Evolutionary conservation across 169 alveolate species (phyloP).

Genomic region (Plasmodium inui): DNA sequence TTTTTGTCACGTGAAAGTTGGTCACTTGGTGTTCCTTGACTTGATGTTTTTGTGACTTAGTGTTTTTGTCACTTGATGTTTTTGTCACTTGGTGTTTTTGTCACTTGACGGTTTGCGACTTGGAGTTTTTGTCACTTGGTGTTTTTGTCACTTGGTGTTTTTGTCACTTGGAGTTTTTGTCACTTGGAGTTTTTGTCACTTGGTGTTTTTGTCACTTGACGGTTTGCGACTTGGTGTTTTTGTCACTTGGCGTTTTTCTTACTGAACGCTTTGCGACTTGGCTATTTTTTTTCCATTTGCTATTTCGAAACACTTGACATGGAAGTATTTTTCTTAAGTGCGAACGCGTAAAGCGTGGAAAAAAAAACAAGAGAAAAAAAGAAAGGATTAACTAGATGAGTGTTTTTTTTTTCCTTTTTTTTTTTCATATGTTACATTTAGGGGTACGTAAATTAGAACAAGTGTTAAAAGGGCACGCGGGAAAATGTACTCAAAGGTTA

Average conservation of each 20-base stretch:
- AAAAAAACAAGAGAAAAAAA: conserved; percentile 1
- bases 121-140: not conserved
- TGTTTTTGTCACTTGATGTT: not conserved
- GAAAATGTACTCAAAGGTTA: not conserved
- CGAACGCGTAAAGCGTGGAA: not conserved
- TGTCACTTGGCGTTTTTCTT: not conserved
- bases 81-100: not conserved
- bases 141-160: not conserved
- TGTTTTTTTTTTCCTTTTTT: not conserved
- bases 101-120: not conserved
- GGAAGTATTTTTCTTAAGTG: not conserved
- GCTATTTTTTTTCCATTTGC: not conserved
- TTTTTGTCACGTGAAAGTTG: not conserved
- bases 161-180: not conserved
- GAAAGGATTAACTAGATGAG: not conserved
- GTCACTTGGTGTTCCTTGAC: not conserved
- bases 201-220: not conserved
- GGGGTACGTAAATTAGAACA: not conserved
- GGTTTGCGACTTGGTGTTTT: not conserved
- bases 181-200: not conserved
- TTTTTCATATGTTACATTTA: not conserved
- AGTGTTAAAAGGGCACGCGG: not conserved
- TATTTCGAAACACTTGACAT: not conserved
- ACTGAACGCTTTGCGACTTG: not conserved
- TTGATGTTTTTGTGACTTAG: not conserved